phyloP scores from a whole-genome alignment of 2,329 filamentous ascomycete genomes.

The Aspergillus novofumigatus region DNA sequence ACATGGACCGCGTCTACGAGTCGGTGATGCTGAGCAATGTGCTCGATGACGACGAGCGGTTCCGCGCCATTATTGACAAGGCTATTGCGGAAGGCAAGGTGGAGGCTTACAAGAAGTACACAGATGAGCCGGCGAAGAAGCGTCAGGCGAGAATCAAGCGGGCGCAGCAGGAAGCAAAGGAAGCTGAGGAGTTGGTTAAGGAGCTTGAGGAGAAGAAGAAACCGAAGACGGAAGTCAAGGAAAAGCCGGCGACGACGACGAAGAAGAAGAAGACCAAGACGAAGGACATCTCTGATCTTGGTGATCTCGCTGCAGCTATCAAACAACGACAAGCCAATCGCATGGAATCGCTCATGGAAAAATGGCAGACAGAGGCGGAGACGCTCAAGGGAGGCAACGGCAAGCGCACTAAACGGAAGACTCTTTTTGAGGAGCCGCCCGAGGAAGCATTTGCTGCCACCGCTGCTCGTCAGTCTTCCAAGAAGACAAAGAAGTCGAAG shows the following conservation, averaged over 20 bases:
- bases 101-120: conserved; percentile 63
- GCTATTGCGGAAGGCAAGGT: conserved; percentile 71
- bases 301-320: conserved; percentile 68
- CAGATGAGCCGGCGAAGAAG: conserved; percentile 65
- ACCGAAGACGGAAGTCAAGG: conserved; percentile 45
- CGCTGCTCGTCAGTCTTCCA: conserved; percentile 37
- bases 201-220: conserved; percentile 71
- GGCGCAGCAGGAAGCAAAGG: conserved; percentile 63
- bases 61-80: conserved; percentile 72
- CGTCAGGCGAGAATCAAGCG: conserved; percentile 56
- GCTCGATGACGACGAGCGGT: conserved; percentile 78
- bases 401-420: conserved; percentile 43
- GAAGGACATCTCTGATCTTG: not conserved
- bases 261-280: conserved; percentile 12
- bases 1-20: conserved; percentile 74
- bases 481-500: conserved; percentile 33
- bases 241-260: conserved; percentile 14
- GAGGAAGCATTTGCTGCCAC: conserved; percentile 58
- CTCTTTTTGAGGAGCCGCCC: conserved; percentile 49
- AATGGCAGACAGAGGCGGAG: conserved; percentile 64
- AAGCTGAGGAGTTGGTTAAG: conserved; percentile 71
- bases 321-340: conserved; percentile 64
- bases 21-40: conserved; percentile 82
- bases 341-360: conserved; percentile 61
- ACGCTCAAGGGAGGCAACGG: conserved; percentile 45